A percentile compares a stretch with the other conserved stretches of the same genome.
Evolutionary conservation across 192 early-diverging fungal species (phyloP).

Genomic region (Martensiomyces pterosporus): DNA sequence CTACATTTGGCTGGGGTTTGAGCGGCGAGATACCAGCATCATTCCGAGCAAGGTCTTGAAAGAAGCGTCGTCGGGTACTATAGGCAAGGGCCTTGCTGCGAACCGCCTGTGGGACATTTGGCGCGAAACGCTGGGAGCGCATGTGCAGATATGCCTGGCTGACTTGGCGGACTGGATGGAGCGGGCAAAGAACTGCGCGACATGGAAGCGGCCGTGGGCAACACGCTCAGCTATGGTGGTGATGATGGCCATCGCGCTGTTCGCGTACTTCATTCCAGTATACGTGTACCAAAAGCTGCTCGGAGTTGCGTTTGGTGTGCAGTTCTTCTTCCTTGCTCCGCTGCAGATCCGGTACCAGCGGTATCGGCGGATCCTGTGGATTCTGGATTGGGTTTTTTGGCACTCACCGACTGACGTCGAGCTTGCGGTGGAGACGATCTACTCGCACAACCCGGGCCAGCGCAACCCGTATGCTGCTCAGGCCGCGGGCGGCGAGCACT

Average conservation of each 20-base stretch:
- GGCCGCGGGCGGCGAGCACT: too few species aligned
- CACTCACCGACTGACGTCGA: conserved; percentile 47
- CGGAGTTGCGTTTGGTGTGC: conserved; percentile 33
- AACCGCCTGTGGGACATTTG: conserved; percentile 49
- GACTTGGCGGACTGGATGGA: conserved; percentile 52
- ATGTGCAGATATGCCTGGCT: conserved; percentile 39
- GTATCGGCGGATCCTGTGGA: conserved; percentile 43
- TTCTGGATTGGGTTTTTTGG: conserved; percentile 46
- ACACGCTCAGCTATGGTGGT: conserved; percentile 32
- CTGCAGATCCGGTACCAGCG: conserved; percentile 45
- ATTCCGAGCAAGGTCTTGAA: conserved; percentile 40
- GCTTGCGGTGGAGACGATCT: conserved; percentile 40
- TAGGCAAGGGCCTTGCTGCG: conserved; percentile 43
- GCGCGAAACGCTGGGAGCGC: conserved; percentile 46
- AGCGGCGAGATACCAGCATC: conserved; percentile 48
- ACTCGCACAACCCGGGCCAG: conserved; percentile 8
- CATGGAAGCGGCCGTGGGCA: conserved; percentile 51
- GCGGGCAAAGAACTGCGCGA: conserved; percentile 48
- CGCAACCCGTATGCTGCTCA: too few species aligned
- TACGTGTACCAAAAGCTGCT: conserved; percentile 34
- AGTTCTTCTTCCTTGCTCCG: conserved; percentile 50
- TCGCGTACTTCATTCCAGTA: conserved; percentile 31
- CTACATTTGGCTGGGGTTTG: conserved; percentile 46
- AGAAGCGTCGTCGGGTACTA: conserved; percentile 40
- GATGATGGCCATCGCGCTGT: conserved; percentile 16